These are phyloP conservation scores for Fusarium domesticum DNA, from an alignment of 2,329 filamentous ascomycete species.

Conservation along the genomic window DNA sequence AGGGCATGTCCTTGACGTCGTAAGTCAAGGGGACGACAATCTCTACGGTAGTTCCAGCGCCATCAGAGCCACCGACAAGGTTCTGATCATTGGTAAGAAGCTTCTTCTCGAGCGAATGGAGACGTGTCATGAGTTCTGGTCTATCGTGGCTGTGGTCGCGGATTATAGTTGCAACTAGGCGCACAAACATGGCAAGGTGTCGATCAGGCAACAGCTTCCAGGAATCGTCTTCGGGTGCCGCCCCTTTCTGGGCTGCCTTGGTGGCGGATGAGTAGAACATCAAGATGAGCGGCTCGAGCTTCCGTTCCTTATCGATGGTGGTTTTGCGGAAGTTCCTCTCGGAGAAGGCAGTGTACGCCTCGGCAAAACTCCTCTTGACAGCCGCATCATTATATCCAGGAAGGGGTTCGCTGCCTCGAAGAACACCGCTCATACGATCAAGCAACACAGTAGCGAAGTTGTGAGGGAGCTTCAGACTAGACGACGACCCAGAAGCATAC, in stretches of 20 bases:
- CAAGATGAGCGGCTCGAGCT: constrained; percentile 86
- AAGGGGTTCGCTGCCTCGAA: constrained; percentile 77
- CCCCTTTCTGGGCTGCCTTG: constrained; percentile 74
- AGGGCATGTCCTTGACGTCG: constrained; percentile 94
- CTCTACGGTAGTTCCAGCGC: constrained; percentile 60
- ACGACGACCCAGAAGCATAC: constrained; percentile 57
- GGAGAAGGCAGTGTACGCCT: constrained; percentile 90
- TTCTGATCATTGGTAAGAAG: constrained; percentile 92
- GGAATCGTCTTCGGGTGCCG: constrained; percentile 73
- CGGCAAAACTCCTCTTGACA: constrained; percentile 90
- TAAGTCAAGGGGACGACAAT: constrained; percentile 80
- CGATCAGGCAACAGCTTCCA: constrained; percentile 93
- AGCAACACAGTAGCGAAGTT: constrained; percentile 52
- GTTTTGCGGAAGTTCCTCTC: constrained; percentile 83
- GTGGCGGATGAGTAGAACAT: constrained; percentile 96
- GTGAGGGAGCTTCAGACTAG: constrained; percentile 55
- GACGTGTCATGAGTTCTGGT: constrained; percentile 75
- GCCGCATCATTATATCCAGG: constrained; percentile 88
- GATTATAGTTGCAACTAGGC: constrained; percentile 75
- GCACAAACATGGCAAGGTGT: constrained; percentile 91
- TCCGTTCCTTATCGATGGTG: constrained; percentile 82
- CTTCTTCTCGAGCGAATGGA: constrained; percentile 86
- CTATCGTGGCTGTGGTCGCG: constrained; percentile 82
- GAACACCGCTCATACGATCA: constrained; percentile 75
- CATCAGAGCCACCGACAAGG: constrained; percentile 45